These are phyloP conservation scores for Datisca glomerata DNA, from an alignment of 306 rosid genomes.

Conservation along the genomic window DNA sequence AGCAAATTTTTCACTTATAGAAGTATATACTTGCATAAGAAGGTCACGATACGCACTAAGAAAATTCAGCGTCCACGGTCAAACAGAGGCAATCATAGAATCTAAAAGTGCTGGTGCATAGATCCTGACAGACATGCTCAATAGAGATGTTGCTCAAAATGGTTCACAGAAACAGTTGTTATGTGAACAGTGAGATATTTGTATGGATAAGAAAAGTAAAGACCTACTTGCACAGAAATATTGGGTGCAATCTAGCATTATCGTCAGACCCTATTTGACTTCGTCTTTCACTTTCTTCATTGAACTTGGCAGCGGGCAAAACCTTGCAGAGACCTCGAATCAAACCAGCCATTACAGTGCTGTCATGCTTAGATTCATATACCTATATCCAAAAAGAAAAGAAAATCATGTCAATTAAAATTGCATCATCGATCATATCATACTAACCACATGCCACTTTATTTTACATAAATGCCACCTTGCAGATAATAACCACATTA, in stretches of 20 bases:
- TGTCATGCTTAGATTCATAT: constrained; percentile 59
- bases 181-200: background rate
- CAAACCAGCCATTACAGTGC: constrained; percentile 51
- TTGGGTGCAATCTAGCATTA: constrained; percentile 30
- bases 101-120: too few species aligned
- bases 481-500: too few species aligned
- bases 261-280: constrained; percentile 28
- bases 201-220: constrained; percentile 2
- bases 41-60: too few species aligned
- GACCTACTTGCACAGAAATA: constrained; percentile 83
- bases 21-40: too few species aligned
- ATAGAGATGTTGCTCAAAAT: background rate
- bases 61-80: too few species aligned
- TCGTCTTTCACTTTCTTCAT: constrained; percentile 58
- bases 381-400: constrained; percentile 37
- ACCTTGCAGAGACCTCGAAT: constrained; percentile 78
- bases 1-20: too few species aligned
- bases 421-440: too few species aligned
- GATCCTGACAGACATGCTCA: background rate
- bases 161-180: background rate
- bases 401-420: too few species aligned
- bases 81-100: too few species aligned
- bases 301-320: constrained; percentile 56
- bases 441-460: too few species aligned
- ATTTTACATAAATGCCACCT: too few species aligned